Percentiles rank a stretch among this genome's conserved stretches.
These are phyloP conservation scores for Chaetoscypha palmicola DNA, from an alignment of 2,329 filamentous ascomycete species.

Conservation along the genomic window DNA sequence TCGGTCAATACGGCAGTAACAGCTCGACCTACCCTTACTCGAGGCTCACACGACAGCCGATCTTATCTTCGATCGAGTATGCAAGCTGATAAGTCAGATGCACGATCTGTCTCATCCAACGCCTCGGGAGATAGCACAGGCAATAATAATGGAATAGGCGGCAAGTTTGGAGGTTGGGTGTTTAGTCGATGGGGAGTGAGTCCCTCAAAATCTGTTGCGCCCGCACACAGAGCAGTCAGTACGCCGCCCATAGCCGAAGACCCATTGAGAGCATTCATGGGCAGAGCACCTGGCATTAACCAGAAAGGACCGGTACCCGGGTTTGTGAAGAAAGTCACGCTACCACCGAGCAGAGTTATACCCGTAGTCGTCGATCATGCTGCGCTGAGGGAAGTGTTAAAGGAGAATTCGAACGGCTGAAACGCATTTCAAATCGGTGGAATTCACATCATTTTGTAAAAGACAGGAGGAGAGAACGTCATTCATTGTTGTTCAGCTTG, in stretches of 20 bases:
- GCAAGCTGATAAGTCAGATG: slow-evolving; percentile 24
- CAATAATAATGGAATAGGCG: slow-evolving; percentile 34
- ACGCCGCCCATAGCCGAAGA: slow-evolving; percentile 28
- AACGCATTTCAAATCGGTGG: no score
- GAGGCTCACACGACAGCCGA: slow-evolving; percentile 42
- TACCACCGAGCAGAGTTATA: slow-evolving; percentile 27
- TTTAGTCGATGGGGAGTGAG: slow-evolving; percentile 55
- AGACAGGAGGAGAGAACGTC: no score
- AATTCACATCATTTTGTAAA: no score
- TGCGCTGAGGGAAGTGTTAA: slow-evolving; percentile 26
- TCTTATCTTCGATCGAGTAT: slow-evolving; percentile 51
- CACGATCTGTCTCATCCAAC: slow-evolving; percentile 29
- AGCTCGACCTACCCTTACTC: slow-evolving; percentile 49
- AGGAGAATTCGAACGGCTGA: no score
- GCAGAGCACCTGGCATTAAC: slow-evolving; percentile 66
- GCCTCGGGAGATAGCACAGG: slow-evolving; percentile 17
- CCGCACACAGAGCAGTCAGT: slow-evolving; percentile 24
- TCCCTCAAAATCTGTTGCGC: slow-evolving; percentile 34
- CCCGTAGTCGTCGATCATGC: slow-evolving; percentile 26
- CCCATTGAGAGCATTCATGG: slow-evolving; percentile 32
- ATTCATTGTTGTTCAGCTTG: no score
- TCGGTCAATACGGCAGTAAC: slow-evolving; percentile 51
- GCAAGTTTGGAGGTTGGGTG: slow-evolving; percentile 59
- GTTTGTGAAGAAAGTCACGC: slow-evolving; percentile 44
- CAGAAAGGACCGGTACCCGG: slow-evolving; percentile 69